Evolutionary conservation across 208 protist genomes (phyloP), one percentile per base, ranked within the genome.

Genomic region (Endotrypanum monterogeii): DNA sequence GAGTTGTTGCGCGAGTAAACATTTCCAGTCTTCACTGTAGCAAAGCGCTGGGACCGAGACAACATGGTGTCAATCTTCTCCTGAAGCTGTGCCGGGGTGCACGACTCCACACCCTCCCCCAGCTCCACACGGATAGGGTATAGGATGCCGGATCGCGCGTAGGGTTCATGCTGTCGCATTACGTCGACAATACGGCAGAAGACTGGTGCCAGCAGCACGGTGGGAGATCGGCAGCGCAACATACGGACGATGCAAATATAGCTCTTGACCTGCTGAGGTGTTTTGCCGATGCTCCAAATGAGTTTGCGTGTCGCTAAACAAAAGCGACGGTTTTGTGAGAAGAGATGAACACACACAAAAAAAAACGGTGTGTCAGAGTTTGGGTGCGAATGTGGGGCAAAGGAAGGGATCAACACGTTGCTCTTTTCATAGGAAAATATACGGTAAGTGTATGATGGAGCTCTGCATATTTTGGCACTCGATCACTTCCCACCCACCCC

Each of bases 41-140:
- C 90, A 63, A 87, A 96, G 16, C 88, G 86, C 46, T 92, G 79
- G 4, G 89, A 94, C 35, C 87, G 80, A n/a, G 82, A 71, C 67
- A 96, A 69, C 77, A 91, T 83, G 4, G 23, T 37, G 68, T 94
- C 92, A 62, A 94, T 79, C 41, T 84, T 85, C 4, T 89, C 81
- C 71, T 94, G 90, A 56, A 96, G 78, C 69, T 92, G 83, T 37
- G 20, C 51, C 14, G 86, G 84, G 0, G 85, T 91, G 73, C 87
- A 93, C 20, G 73, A 69, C 39, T 87, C 80, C 37, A 96, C 89
- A 41, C 84, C 83, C 2, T 86, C 39, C 52, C 92, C 92, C 14
- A 96, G 78, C 76, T 96, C 92, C 20, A 96, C 76, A 61, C 89
- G 84, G 57, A 94, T 94, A 14, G 90, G 89, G 76, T 93, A 96